phyloP scores from a whole-genome alignment of 2,329 filamentous ascomycete species.

The Lecanosticta acicola region DNA sequence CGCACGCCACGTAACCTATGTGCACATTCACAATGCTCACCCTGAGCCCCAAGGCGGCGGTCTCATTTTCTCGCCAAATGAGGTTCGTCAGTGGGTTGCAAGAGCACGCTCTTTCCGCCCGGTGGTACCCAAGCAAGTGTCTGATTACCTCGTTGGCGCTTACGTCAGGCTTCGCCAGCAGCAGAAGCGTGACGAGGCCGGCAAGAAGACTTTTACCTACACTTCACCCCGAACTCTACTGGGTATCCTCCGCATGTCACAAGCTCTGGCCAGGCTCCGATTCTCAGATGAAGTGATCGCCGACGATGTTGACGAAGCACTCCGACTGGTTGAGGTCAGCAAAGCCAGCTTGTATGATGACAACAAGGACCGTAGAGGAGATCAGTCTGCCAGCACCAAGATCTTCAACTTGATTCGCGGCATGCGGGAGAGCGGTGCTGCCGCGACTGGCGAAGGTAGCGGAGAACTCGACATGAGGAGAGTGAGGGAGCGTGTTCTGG shows the following conservation, averaged over 20 bases:
- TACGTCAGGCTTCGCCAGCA: constrained; percentile 92
- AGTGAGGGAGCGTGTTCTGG: constrained; percentile 85
- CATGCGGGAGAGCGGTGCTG: constrained; percentile 78
- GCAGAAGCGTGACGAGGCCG: constrained; percentile 84
- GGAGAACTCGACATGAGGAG: constrained; percentile 80
- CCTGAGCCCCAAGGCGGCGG: constrained; percentile 62
- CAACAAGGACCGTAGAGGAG: constrained; percentile 52
- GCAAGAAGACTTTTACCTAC: constrained; percentile 87
- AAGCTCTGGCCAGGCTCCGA: constrained; percentile 84
- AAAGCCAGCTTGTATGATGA: constrained; percentile 85
- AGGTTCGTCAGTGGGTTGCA: constrained; percentile 93
- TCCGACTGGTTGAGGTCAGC: constrained; percentile 85
- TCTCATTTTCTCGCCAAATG: constrained; percentile 83
- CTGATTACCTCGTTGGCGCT: constrained; percentile 94
- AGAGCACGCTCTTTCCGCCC: constrained; percentile 86
- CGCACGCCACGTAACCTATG: constrained; percentile 89
- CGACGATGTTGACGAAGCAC: constrained; percentile 92
- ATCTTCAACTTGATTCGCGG: constrained; percentile 93
- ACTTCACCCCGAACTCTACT: constrained; percentile 90
- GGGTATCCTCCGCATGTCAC: constrained; percentile 84
- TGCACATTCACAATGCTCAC: constrained; percentile 94
- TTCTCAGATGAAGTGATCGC: constrained; percentile 80
- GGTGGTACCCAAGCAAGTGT: constrained; percentile 74
- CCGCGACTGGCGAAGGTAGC: constrained; percentile 67
- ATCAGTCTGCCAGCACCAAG: constrained; percentile 75